These are phyloP conservation scores for Ophiocordyceps australis DNA, from an alignment of 2,329 filamentous ascomycete genomes.

Conservation along the genomic window DNA sequence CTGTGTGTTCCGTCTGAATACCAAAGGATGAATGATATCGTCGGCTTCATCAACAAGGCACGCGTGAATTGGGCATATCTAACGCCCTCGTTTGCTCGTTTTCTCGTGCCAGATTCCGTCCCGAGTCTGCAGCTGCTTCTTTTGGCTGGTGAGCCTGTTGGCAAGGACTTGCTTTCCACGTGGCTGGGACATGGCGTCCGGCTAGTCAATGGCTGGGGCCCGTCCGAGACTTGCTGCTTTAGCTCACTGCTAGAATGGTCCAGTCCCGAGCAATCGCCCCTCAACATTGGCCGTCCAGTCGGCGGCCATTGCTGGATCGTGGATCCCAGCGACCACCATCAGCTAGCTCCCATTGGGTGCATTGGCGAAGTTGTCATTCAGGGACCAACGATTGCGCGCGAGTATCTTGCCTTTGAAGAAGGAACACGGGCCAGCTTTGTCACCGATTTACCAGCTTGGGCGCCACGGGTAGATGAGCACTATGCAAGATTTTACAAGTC, in stretches of 20 bases:
- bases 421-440: not conserved
- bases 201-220: conserved; percentile 4
- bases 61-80: conserved; percentile 1
- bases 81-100: conserved; percentile 2
- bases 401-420: conserved; percentile 1
- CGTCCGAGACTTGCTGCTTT: conserved; percentile 2
- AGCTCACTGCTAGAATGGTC: conserved; percentile 1
- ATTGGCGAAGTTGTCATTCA: conserved; percentile 4
- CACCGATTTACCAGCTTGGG: not conserved
- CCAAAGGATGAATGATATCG: conserved; percentile 2
- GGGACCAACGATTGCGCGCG: conserved; percentile 2
- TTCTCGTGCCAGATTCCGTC: conserved; percentile 1
- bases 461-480: not conserved
- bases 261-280: not conserved
- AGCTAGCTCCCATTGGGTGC: conserved; percentile 1
- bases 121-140: conserved; percentile 2
- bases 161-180: conserved; percentile 1
- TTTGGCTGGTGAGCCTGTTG: conserved; percentile 2
- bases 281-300: conserved; percentile 1
- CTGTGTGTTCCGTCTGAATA: conserved; percentile 5
- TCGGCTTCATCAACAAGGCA: conserved; percentile 2
- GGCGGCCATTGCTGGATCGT: conserved; percentile 1
- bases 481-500: conserved; percentile 4
- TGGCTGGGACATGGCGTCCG: conserved; percentile 2
- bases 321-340: not conserved